Evolutionary conservation across 306 rosid genomes (phyloP), one percentile per base, ranked within the genome.

Genomic region (peach (Prunus persica)): DNA sequence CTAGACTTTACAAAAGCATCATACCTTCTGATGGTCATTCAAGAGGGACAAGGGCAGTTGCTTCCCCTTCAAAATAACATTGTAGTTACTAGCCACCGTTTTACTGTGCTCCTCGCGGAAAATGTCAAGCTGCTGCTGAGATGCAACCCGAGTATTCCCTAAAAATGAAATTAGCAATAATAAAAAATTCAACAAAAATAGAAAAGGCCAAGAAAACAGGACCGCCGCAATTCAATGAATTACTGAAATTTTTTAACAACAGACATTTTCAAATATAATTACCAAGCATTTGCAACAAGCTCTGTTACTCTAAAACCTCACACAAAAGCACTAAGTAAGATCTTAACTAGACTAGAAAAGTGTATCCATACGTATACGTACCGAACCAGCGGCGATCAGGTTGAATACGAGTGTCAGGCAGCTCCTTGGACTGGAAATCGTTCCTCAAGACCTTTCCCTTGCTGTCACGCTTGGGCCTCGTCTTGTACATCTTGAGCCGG

Each of bases 311-410:
- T 25, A 57, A 10, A 57, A 57, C 1, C 27, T 10, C 52, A 56
- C 43, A 38, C 43, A 38, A 38, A 6, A 38, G 9, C 43, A 38
- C 43, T 38, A 38, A 6, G 43, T 38, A 38, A 38, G 43, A 38
- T 38, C 43, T 38, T 38, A 38, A 38, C 43, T 38, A 38, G 43
- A 38, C 43, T 38, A 11, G 12, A 22, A 60, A 16, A 1, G 45
- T 63, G 67, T 15, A 30, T 6, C 12, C 22, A 63, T 30, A 16
- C 10, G 22, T 28, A 16, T 64, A 34, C 41, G 32, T 52, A 93
- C 97, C 93, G 43, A 95, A 92, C 96, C 97, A 95, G 63, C 88
- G 86, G 51, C 93, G 97, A 78, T 89, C 97, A n/a, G 98, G 95
- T 86, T 89, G 97, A 76, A 95, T 95, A 68, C 96, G 83, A 0